Base-by-base conservation (phyloP, 352 stramenopile species). In the Achlya hypogyna region DNA sequence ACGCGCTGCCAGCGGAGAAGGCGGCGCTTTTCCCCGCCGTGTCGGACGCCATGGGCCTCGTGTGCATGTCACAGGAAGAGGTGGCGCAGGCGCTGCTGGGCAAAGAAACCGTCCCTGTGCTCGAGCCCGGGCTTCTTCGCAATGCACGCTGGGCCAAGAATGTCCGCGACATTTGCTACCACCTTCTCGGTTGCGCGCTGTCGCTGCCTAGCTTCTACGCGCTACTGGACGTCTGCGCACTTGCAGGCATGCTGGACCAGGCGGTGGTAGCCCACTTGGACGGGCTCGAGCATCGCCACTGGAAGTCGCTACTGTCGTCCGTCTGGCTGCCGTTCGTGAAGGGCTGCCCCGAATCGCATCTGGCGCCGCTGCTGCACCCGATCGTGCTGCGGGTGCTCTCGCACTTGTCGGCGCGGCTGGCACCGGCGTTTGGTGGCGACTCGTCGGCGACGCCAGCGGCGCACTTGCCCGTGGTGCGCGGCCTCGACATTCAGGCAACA, bases 101-200 rank as follows among this genome's bases (percentile, higher is more conserved):
- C 18, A 90, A 88, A 71, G 82, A 89, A 62, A 63, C 86, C 63
- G 63, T 90, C 35, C 71, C 72, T 0, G 80, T 86, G 65, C 65
- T 90, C 0, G 76, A 81, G 0, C 27, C 40, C 0, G 75, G 71
- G 0, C 76, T 81, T 6, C 49, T 58, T 0, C 86, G 77, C 43
- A 88, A 80, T 78, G 86, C 82, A 3, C 89, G 89, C 47, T 93
- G 84, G 84, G 76, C 87, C 65, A 90, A 89, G 66, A 90, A 89
- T 53, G 75, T 89, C 1, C 82, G 84, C 20, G 84, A 93, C 65
- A 82, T 90, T 53, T 75, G 72, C 35, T 93, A 89, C 56, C 84
- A 93, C 72, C 73, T 93, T 25, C 78, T 87, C 65, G 84, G 82
- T 23, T 76, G 87, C 6, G 82, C 82, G 9, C 69, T 87, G 5